These are phyloP conservation scores for Medicago truncatula DNA, from an alignment of 306 rosid genomes.

Conservation along the genomic window DNA sequence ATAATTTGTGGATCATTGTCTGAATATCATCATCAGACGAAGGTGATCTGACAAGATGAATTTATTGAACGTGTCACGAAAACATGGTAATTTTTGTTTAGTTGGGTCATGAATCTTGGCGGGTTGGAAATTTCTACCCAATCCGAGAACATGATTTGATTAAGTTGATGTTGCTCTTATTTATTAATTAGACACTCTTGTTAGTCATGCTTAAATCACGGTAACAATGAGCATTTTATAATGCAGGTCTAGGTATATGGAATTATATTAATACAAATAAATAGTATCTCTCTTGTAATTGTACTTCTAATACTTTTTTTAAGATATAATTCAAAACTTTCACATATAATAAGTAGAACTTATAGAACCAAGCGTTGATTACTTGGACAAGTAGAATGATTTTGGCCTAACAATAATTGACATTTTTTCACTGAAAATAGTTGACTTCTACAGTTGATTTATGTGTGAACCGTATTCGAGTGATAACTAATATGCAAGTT, in stretches of 20 bases:
- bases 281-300: not conserved
- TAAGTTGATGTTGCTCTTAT: not conserved
- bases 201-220: not conserved
- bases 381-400: not conserved
- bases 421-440: not conserved
- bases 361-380: not conserved
- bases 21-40: too few relatives aligned
- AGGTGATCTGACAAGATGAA: too few relatives aligned
- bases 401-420: constrained; percentile 1
- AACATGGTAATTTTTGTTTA: too few relatives aligned
- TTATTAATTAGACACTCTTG: not conserved
- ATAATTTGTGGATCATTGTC: too few relatives aligned
- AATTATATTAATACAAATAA: not conserved
- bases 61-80: too few relatives aligned
- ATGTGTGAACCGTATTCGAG: not conserved
- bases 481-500: not conserved
- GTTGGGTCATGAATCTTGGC: too few relatives aligned
- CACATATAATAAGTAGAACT: not conserved
- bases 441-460: not conserved
- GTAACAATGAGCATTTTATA: not conserved
- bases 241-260: not conserved
- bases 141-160: too few relatives aligned
- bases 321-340: not conserved
- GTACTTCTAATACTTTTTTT: not conserved
- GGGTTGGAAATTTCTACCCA: too few relatives aligned